Evolutionary conservation across 139 green algal species (phyloP).

Genomic region (Raphidocelis subcapitata): DNA sequence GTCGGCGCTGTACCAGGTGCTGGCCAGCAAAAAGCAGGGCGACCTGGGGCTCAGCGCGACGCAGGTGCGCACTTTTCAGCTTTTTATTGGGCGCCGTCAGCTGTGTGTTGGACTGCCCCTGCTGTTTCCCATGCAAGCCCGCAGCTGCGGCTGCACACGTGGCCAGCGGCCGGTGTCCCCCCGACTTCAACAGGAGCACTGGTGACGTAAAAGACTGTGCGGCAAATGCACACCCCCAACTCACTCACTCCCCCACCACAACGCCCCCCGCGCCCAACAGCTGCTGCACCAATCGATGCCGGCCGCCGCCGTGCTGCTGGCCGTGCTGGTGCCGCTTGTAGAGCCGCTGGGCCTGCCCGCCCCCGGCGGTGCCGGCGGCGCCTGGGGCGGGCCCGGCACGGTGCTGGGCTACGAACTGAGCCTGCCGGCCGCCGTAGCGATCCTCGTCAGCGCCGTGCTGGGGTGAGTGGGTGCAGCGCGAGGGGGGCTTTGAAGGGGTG

Average conservation of each 20-base stretch:
- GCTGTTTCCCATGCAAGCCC: no score
- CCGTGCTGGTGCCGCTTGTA: slow-evolving; percentile 24
- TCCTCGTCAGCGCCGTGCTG: slow-evolving; percentile 9
- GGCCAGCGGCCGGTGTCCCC: no score
- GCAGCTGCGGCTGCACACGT: no score
- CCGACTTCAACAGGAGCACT: no score
- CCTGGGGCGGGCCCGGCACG: slow-evolving; percentile 12
- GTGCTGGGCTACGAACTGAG: slow-evolving; percentile 28
- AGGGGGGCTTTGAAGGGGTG: no score
- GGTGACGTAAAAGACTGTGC: no score
- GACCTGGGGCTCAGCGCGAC: slow-evolving; percentile 41
- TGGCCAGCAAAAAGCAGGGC: slow-evolving; percentile 50
- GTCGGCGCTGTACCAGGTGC: slow-evolving; percentile 29
- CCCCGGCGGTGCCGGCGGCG: background rate
- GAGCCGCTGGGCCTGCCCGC: slow-evolving; percentile 28
- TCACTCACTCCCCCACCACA: background rate
- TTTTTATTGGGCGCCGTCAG: no score
- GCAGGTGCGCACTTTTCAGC: no score
- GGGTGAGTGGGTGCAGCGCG: no score
- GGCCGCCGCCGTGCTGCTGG: slow-evolving; percentile 18
- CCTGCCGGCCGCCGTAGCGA: slow-evolving; percentile 1
- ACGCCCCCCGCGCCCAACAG: slow-evolving; percentile 32
- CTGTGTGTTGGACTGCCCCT: no score
- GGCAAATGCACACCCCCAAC: no score
- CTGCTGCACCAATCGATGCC: slow-evolving; percentile 44